Percentiles rank a stretch among this genome's conserved stretches.
These are phyloP conservation scores for Hypocreales sp. DNA, from an alignment of 2,329 filamentous ascomycete species.

Conservation along the genomic window DNA sequence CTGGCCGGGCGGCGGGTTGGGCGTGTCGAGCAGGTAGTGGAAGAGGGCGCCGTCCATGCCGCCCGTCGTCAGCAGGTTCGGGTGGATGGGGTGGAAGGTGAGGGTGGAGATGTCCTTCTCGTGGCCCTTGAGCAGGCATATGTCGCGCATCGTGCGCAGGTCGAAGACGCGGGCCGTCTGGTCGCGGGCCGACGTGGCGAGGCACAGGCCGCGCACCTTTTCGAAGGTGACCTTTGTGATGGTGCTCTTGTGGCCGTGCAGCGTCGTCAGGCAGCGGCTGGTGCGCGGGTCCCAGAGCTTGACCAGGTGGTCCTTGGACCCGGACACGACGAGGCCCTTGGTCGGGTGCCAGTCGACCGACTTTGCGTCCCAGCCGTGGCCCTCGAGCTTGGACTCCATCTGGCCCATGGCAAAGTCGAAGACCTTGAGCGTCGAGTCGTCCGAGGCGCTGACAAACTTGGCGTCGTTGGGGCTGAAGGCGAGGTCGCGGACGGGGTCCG, in stretches of 20 bases:
- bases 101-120: slow-evolving; percentile 92
- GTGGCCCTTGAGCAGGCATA: slow-evolving; percentile 82
- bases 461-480: slow-evolving; percentile 88
- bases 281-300: slow-evolving; percentile 98
- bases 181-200: slow-evolving; percentile 87
- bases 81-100: slow-evolving; percentile 86
- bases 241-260: slow-evolving; percentile 95
- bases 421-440: slow-evolving; percentile 86
- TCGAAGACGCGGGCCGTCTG: slow-evolving; percentile 90
- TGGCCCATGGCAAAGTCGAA: slow-evolving; percentile 85
- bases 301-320: slow-evolving; percentile 92
- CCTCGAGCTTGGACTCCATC: slow-evolving; percentile 70
- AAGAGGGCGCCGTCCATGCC: slow-evolving; percentile 79
- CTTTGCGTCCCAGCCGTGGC: slow-evolving; percentile 98
- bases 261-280: slow-evolving; percentile 75
- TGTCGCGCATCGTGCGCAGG: slow-evolving; percentile 94
- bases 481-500: slow-evolving; percentile 77
- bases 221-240: slow-evolving; percentile 90
- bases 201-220: slow-evolving; percentile 63
- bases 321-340: slow-evolving; percentile 86
- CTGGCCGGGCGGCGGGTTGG: slow-evolving; percentile 65
- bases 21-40: slow-evolving; percentile 93
- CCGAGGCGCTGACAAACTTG: slow-evolving; percentile 92
- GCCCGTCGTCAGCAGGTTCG: slow-evolving; percentile 77
- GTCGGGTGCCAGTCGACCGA: slow-evolving; percentile 95